A percentile compares a stretch with the other conserved stretches of the same genome.
Conservation (phyloP, 2,329 filamentous ascomycete genomes). For the Graphiopsis chlorocephala region DNA sequence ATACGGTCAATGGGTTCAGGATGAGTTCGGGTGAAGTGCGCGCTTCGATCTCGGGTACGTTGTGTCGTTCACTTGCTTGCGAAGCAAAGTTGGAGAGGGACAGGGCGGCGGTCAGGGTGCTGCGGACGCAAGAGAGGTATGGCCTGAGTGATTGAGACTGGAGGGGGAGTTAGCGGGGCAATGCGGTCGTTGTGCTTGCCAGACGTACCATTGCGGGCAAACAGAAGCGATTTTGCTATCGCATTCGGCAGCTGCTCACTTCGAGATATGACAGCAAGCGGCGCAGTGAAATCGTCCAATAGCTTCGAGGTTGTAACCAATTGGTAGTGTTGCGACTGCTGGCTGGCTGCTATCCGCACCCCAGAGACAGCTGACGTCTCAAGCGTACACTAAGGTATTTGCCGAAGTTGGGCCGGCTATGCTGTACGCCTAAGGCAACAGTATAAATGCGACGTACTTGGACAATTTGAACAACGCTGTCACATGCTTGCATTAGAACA, state of each 20-base stretch:
- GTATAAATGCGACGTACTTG: neutral
- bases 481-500: neutral
- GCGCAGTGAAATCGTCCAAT: neutral
- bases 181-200: neutral
- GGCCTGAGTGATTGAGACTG: conserved; percentile 95
- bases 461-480: neutral
- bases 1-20: conserved; percentile 83
- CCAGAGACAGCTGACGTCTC: conserved; percentile 7
- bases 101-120: conserved; percentile 88
- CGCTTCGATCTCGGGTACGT: conserved; percentile 96
- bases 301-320: neutral
- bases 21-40: conserved; percentile 89
- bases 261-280: neutral
- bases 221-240: neutral
- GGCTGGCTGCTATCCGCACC: neutral
- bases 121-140: conserved; percentile 93
- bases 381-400: neutral
- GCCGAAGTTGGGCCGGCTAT: conserved; percentile 2
- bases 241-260: conserved; percentile 10
- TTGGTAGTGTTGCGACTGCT: conserved; percentile 1
- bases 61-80: conserved; percentile 93
- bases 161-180: conserved; percentile 12
- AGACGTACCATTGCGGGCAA: conserved; percentile 1
- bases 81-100: conserved; percentile 96
- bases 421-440: neutral